phyloP scores from a whole-genome alignment of 176 grass and related monocot genomes.

The Oryza longistaminata region DNA sequence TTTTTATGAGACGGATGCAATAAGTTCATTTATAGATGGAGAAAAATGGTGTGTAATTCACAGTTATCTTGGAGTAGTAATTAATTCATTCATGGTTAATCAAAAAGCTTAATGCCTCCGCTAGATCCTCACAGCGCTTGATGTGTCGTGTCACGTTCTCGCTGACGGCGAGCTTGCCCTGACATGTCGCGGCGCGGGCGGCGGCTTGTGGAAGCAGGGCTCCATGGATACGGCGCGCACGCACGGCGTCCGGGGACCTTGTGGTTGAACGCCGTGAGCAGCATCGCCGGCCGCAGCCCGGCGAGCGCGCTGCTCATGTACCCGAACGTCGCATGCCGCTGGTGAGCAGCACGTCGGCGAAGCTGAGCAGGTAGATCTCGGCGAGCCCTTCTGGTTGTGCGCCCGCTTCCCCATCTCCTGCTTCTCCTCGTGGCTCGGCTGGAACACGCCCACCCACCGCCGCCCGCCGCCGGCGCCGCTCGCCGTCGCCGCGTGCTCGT shows the following conservation, averaged over 20 bases:
- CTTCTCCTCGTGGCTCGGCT: slow-evolving; percentile 43
- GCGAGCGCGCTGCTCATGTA: slow-evolving; percentile 50
- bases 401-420: slow-evolving; percentile 13
- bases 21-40: neutral
- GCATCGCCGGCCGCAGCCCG: slow-evolving; percentile 36
- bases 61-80: neutral
- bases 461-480: neutral
- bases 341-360: slow-evolving; percentile 60
- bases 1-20: too few species aligned
- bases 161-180: neutral
- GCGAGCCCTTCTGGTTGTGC: slow-evolving; percentile 54
- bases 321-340: slow-evolving; percentile 50
- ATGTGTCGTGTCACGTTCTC: slow-evolving; percentile 42
- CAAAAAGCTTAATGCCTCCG: slow-evolving; percentile 41
- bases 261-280: neutral
- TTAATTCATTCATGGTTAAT: neutral
- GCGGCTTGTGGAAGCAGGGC: slow-evolving; percentile 45
- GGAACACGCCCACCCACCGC: slow-evolving; percentile 38
- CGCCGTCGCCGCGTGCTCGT: slow-evolving; percentile 28
- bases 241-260: slow-evolving; percentile 33
- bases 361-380: slow-evolving; percentile 60
- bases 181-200: slow-evolving; percentile 27
- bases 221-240: slow-evolving; percentile 40
- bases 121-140: slow-evolving; percentile 43
- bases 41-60: neutral